Evolutionary conservation across 164 flowering plant species (phyloP), one percentile per base, ranked within the genome.

Genomic region (Vitis rupestris): DNA sequence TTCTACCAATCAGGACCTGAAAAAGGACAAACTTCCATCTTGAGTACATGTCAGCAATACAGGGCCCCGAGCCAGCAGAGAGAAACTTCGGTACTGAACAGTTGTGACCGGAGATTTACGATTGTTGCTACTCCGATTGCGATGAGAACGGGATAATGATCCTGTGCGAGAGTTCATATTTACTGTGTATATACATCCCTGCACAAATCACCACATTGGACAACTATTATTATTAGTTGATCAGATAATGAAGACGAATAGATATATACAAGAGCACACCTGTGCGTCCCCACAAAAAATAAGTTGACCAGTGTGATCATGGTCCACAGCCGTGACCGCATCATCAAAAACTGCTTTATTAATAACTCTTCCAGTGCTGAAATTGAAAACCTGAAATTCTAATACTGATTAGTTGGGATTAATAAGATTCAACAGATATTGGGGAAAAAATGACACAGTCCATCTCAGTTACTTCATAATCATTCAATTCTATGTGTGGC

Each of bases 231-330:
- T 30, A 44, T 37, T 59, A 63, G 4, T 62, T 37, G 30, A 54
- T 50, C 50, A 69, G 72, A 71, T 10, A 52, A 23, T 12, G 37
- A 27, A 52, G 16, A 16, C 8, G 54, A 64, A 56, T 14, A 69
- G 55, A 68, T 37, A 66, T 60, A 52, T 19, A 30, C 27, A 30
- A 37, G 17, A 64, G 14, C 69, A 63, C 53, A 87, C 99, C 91
- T 86, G 91, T 63, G 80, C 80, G 80, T 95, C 98, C 58, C 99
- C 99, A 75, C 97, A 90, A 73, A 95, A 95, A 37, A 95, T 79
- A 68, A 93, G 88, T 55, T 91, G 97, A 66, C 99, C 99, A 70
- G 99, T 91, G 72, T 91, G 98, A 80, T 93, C 99, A 77, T 90
- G 88, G 75, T 95, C 98, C 89, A 91, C 81, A 19, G 97, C 85